Base-by-base conservation (phyloP, 345 rosid species). In the Bretschneidera sinensis region DNA sequence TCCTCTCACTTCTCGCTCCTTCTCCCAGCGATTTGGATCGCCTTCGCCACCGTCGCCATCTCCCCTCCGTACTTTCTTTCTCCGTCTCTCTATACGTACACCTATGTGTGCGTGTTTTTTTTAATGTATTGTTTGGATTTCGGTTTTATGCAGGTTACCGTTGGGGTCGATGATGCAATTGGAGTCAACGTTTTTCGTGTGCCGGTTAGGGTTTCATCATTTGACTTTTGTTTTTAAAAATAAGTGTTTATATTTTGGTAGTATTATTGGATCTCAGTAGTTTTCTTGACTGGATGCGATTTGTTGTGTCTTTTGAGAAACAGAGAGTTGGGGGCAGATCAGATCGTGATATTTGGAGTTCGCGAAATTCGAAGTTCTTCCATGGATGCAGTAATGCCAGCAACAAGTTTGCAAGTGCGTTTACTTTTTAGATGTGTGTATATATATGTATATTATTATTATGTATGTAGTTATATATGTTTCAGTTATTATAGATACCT, bases 321-420 rank as follows among this genome's bases (percentile, higher is more conserved):
- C 74, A 91, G 96, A 82, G 55, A 55, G 58, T 43, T 34, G 95
- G 92, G 58, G 92, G 92, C 31, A 83, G 73, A 78, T 73, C 70
- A 53, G 79, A 75, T 77, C 97, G 86, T 71, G 83, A 85, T 67
- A 69, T 85, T 11, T 91, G 97, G 97, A 85, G 77, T 72, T 91
- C 96, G 0, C 59, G 60, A 53, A 79, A 82, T 60, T 76, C 97
- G 33, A 59, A 78, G 47, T 76, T 79, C 54, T 88, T 70, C 54
- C 62, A 76, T 23, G 92, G 91, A 55, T 91, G 97, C 71, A 85
- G 88, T 50, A 83, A 83, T 59, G 81, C 97, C 13, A 85, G 83
- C 85, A 66, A 52, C 66, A 83, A 75, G 45, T 86, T 85, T 66
- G 68, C 80, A 49, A 75, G 97, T 90, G 62, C 18, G 86, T 78